phyloP scores from a whole-genome alignment of 768 basidiomycete species.

The Pisolithus orientalis region DNA sequence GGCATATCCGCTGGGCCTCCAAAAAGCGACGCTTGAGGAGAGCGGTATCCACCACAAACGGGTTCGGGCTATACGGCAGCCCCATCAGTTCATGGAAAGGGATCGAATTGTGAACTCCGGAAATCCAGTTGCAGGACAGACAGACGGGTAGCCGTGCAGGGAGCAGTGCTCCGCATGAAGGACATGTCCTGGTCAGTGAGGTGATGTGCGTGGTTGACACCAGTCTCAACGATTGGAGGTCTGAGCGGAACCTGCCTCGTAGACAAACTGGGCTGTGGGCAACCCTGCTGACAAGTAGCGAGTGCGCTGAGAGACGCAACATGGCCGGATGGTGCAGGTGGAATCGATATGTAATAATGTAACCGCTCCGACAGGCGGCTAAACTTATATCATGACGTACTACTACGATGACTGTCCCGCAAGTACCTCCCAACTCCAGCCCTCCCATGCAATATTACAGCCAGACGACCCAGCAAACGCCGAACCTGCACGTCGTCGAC shows the following conservation, averaged over 20 bases:
- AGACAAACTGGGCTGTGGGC: not conserved
- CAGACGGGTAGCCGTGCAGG: constrained; percentile 71
- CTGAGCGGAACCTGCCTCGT: not conserved
- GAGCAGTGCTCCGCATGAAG: constrained; percentile 55
- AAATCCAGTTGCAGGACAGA: constrained; percentile 62
- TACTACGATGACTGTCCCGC: not conserved
- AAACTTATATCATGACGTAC: not conserved
- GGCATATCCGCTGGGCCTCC: constrained; percentile 66
- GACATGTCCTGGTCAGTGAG: constrained; percentile 35
- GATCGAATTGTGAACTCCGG: constrained; percentile 45
- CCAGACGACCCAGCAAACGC: constrained; percentile 37
- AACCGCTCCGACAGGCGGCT: not conserved
- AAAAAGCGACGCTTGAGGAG: constrained; percentile 63
- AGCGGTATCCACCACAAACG: constrained; percentile 60
- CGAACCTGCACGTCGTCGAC: constrained; percentile 42
- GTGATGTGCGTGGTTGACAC: constrained; percentile 1
- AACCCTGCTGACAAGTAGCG: not conserved
- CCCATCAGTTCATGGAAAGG: constrained; percentile 67
- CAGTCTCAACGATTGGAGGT: not conserved
- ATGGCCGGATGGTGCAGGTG: constrained; percentile 2
- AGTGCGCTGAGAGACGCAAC: not conserved
- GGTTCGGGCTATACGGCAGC: constrained; percentile 55
- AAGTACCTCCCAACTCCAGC: constrained; percentile 29
- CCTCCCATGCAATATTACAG: constrained; percentile 15
- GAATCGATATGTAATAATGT: not conserved